phyloP scores from a whole-genome alignment of 371 early-diverging fungal species.

The Umbelopsis sp. region DNA sequence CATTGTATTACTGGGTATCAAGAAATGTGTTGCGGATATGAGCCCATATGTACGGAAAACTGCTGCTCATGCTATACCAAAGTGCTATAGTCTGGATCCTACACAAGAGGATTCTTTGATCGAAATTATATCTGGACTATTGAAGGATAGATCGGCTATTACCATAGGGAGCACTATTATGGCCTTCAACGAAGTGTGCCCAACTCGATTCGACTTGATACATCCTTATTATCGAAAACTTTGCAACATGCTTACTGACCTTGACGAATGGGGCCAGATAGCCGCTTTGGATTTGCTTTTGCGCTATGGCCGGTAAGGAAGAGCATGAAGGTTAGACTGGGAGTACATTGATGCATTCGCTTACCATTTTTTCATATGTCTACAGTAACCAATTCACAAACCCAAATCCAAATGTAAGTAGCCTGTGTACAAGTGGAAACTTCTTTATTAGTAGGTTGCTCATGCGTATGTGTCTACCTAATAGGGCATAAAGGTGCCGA shows the following conservation, averaged over 20 bases:
- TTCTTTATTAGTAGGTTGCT: no score
- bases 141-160: conserved; percentile 85
- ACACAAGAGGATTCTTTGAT: conserved; percentile 74
- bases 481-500: not conserved
- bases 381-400: conserved; percentile 64
- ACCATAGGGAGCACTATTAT: conserved; percentile 87
- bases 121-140: conserved; percentile 74
- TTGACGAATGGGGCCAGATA: conserved; percentile 96
- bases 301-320: conserved; percentile 73
- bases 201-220: conserved; percentile 80
- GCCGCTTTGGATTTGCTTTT: conserved; percentile 79
- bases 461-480: not conserved
- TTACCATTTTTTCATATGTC: no score
- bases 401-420: conserved; percentile 53
- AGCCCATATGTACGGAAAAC: conserved; percentile 93
- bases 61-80: conserved; percentile 91
- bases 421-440: no score
- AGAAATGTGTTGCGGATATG: conserved; percentile 82
- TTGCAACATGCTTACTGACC: conserved; percentile 81
- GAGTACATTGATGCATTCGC: not conserved
- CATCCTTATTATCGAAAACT: conserved; percentile 90
- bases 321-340: not conserved
- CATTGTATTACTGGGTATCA: conserved; percentile 87
- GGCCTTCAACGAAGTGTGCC: conserved; percentile 88
- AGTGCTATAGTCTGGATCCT: conserved; percentile 85